Percentiles rank a stretch among this genome's conserved stretches.
phyloP scores from a whole-genome alignment of 2,329 filamentous ascomycete genomes.

The Claviceps sp. region DNA sequence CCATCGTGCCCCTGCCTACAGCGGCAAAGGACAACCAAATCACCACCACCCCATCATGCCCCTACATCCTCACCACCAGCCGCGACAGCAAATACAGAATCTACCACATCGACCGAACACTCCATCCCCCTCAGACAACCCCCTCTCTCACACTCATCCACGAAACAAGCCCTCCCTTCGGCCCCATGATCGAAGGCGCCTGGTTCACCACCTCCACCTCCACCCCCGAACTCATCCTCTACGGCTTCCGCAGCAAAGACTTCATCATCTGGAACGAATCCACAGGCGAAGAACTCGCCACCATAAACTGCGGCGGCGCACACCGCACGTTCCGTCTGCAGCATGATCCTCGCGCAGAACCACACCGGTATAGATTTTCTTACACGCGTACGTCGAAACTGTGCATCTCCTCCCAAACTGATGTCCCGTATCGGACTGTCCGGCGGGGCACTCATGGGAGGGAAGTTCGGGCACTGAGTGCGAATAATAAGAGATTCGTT shows the following conservation, averaged over 20 bases:
- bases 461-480: conserved; percentile 53
- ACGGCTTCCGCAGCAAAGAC: conserved; percentile 66
- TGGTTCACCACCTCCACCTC: conserved; percentile 33
- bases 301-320: conserved; percentile 70
- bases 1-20: conserved; percentile 37
- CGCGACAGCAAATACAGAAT: conserved; percentile 67
- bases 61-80: conserved; percentile 55
- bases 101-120: conserved; percentile 27
- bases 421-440: conserved; percentile 32
- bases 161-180: conserved; percentile 55
- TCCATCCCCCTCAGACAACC: conserved; percentile 5
- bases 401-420: conserved; percentile 31
- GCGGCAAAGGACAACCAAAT: conserved; percentile 4
- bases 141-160: conserved; percentile 41
- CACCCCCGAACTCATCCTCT: conserved; percentile 49
- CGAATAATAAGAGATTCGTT: conserved; percentile 26
- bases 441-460: conserved; percentile 68
- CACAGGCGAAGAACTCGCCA: conserved; percentile 52
- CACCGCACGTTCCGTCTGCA: conserved; percentile 60
- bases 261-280: conserved; percentile 77
- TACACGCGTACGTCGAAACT: conserved; percentile 59
- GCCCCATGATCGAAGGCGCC: conserved; percentile 62
- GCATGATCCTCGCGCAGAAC: conserved; percentile 12
- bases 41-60: conserved; percentile 5
- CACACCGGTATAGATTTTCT: conserved; percentile 38